Base-by-base conservation (phyloP, 2,329 filamentous ascomycete species). In the Truncatella angustata region DNA sequence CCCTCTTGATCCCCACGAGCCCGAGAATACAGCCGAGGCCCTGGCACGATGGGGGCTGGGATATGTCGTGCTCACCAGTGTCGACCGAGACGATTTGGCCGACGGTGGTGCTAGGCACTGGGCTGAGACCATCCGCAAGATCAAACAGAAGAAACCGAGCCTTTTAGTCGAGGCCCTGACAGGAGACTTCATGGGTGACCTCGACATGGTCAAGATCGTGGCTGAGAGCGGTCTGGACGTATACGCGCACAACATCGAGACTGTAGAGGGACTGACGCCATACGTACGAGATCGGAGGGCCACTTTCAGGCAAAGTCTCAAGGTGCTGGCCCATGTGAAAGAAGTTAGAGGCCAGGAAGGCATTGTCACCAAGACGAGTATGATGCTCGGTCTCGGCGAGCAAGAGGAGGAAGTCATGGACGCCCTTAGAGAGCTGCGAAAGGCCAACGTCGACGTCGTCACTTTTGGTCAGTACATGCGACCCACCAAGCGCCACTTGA, bases 381-480 rank as follows among this genome's bases (percentile, higher is more conserved):
- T 99, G 57, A 99, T 99, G 94, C 80, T 99, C 21, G 94, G 94
- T 4, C 74, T 99, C 4, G 94, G 94, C 11, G 94, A 99, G 79
- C 91, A 86, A 23, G 92, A 97, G 63, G 82, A 88, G 16, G 88
- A 97, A 73, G 71, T 99, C 1, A 87, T 85, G 81, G 83, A 89
- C 57, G 84, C 93, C 1, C 72, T 97, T 54, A 82, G 78, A 68
- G 90, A 95, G 68, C 80, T 99, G 11, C 83, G 94, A 53, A 86
- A 86, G 58, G 81, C 85, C 53, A 77, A 89, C 54, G 92, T 97
- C 42, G 94, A 99, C 62, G 91, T 99, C 11, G 91, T 99, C 53
- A 99, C 94, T 0, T 99, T 99, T 61, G 94, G 94, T n/a, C 94
- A 99, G 76, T 99, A 99, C 77, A 99, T 99, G 94, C 90, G 93